Percentiles rank a stretch among this genome's conserved stretches.
These are phyloP conservation scores for Auriculariales sp. DNA, from an alignment of 768 basidiomycete genomes.

Conservation along the genomic window DNA sequence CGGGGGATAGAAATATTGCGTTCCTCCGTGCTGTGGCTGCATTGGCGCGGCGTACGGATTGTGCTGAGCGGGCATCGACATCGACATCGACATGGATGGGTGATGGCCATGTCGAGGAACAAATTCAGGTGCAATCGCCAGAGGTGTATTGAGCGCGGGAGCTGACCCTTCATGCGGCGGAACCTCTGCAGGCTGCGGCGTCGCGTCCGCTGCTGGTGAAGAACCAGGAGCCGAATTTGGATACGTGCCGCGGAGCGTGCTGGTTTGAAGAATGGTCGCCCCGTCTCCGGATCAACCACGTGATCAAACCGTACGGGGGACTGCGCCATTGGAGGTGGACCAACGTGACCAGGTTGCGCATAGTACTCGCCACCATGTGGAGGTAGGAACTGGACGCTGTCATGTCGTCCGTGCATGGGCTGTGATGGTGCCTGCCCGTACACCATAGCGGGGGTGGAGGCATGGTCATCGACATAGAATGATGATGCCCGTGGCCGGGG, in stretches of 20 bases:
- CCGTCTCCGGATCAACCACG: conserved; percentile 50
- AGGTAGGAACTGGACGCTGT: conserved; percentile 43
- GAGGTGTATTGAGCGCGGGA: too few species aligned
- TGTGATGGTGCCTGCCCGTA: conserved; percentile 35
- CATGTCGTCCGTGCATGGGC: conserved; percentile 33
- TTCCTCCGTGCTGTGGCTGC: neutral
- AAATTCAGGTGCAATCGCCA: too few species aligned
- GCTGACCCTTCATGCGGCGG: neutral
- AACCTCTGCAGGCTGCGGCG: neutral
- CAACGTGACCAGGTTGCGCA: conserved; percentile 37
- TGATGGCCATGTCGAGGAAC: too few species aligned
- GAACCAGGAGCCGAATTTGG: conserved; percentile 46
- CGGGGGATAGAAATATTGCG: neutral
- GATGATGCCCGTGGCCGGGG: conserved; percentile 23
- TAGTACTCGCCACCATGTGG: conserved; percentile 14
- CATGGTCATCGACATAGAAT: conserved; percentile 19
- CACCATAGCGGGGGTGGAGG: conserved; percentile 57
- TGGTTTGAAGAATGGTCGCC: conserved; percentile 57
- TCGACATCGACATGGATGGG: too few species aligned
- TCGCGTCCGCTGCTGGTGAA: neutral
- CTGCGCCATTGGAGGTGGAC: conserved; percentile 39
- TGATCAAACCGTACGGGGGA: conserved; percentile 50
- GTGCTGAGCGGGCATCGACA: too few species aligned
- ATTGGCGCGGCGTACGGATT: neutral
- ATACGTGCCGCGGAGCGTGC: conserved; percentile 58